Conservation (phyloP, 345 rosid genomes). For the Crucihimalaya himalaica region DNA sequence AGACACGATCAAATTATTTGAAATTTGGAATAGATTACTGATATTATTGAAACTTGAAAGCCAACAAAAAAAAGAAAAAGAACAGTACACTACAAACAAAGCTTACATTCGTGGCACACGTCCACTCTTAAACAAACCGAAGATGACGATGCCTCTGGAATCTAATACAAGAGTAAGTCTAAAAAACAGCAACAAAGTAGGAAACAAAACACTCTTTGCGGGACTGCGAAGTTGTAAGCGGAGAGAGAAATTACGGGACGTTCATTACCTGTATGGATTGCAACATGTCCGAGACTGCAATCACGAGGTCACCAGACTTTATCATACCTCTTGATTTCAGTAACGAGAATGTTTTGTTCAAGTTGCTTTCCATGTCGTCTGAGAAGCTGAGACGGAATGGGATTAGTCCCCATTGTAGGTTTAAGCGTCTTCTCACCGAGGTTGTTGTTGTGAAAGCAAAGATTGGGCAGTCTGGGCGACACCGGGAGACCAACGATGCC, state of each 20-base stretch:
- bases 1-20: neutral
- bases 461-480: conserved; percentile 98
- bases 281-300: conserved; percentile 94
- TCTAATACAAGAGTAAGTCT: conserved; percentile 21
- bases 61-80: neutral
- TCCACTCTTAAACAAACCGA: conserved; percentile 25
- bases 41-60: conserved; percentile 25
- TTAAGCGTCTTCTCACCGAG: conserved; percentile 82
- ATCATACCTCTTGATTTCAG: conserved; percentile 98
- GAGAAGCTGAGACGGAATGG: conserved; percentile 95
- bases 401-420: conserved; percentile 96
- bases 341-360: conserved; percentile 85
- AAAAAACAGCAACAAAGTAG: conserved; percentile 19
- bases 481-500: conserved; percentile 90
- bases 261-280: conserved; percentile 97
- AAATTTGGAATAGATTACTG: neutral
- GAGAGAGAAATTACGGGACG: conserved; percentile 53
- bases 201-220: conserved; percentile 13
- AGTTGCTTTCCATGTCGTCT: conserved; percentile 93
- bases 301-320: conserved; percentile 92
- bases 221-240: neutral
- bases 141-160: conserved; percentile 7
- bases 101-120: conserved; percentile 30
- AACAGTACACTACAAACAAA: conserved; percentile 34
- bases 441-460: conserved; percentile 85